Evolutionary conservation across 108 stramenopile genomes (phyloP).

Genomic region (Fragilariopsis cylindrus): DNA sequence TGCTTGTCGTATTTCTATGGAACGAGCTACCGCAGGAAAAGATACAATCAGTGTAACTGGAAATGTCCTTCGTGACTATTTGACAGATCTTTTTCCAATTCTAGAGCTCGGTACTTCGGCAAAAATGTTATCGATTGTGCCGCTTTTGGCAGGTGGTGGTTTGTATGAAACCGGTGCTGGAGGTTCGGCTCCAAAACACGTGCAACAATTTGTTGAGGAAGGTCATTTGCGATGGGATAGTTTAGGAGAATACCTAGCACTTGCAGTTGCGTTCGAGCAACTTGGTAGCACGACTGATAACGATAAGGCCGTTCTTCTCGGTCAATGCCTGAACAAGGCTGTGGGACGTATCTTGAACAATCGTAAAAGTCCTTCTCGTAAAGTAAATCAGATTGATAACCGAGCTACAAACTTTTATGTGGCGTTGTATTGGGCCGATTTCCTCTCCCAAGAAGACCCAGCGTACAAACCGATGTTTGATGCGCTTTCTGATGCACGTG

Average conservation of each 20-base stretch:
- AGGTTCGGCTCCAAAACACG: conserved; percentile 93
- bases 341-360: conserved; percentile 86
- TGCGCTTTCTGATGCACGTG: conserved; percentile 60
- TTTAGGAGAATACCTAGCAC: conserved; percentile 80
- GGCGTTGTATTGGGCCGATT: conserved; percentile 93
- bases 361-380: conserved; percentile 85
- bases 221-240: conserved; percentile 93
- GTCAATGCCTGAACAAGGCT: conserved; percentile 82
- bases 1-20: conserved; percentile 83
- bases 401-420: conserved; percentile 92
- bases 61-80: conserved; percentile 93
- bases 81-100: conserved; percentile 93
- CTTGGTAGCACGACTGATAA: conserved; percentile 62
- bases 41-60: conserved; percentile 94
- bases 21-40: conserved; percentile 83
- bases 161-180: conserved; percentile 95
- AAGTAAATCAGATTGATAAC: conserved; percentile 93
- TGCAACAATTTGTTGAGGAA: conserved; percentile 89
- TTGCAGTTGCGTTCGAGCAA: conserved; percentile 80
- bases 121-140: conserved; percentile 96
- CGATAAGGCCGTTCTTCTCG: conserved; percentile 72
- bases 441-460: conserved; percentile 79
- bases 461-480: conserved; percentile 78
- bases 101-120: conserved; percentile 91
- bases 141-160: conserved; percentile 89